A percentile compares a stretch with the other conserved stretches of the same genome.
These are phyloP conservation scores for Trichoderma harzianum DNA, from an alignment of 2,329 filamentous ascomycete species.

Conservation along the genomic window DNA sequence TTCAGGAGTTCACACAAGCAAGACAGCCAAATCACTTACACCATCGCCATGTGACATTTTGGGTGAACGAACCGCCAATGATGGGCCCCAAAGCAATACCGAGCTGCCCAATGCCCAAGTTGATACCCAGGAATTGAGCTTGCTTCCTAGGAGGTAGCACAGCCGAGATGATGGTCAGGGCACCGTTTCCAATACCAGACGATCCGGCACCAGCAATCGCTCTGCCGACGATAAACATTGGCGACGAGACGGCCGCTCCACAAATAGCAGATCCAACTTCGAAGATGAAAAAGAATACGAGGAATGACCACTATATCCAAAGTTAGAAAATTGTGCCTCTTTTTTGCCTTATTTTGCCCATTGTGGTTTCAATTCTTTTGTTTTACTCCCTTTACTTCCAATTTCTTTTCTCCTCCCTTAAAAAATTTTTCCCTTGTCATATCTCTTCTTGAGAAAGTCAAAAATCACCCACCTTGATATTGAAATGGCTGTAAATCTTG, in stretches of 20 bases:
- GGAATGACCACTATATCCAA: not conserved
- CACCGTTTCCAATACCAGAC: slow-evolving; percentile 41
- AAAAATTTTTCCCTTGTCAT: not conserved
- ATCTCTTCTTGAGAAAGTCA: not conserved
- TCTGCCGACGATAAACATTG: slow-evolving; percentile 48
- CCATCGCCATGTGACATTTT: not conserved
- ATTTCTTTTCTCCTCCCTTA: too few relatives aligned
- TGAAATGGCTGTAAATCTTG: slow-evolving; percentile 29
- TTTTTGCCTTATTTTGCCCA: not conserved
- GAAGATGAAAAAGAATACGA: slow-evolving; percentile 30
- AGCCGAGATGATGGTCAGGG: slow-evolving; percentile 33
- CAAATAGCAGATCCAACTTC: slow-evolving; percentile 46
- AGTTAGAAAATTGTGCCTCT: not conserved
- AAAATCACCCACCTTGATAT: slow-evolving; percentile 22
- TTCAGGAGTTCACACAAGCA: not conserved
- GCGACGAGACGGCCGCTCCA: slow-evolving; percentile 41
- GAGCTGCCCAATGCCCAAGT: not conserved
- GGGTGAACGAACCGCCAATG: not conserved
- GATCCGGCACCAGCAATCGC: slow-evolving; percentile 47
- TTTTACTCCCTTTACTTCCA: not conserved
- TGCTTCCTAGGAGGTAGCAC: slow-evolving; percentile 26
- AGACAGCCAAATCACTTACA: not conserved
- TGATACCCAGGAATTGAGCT: not conserved
- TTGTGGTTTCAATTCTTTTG: not conserved
- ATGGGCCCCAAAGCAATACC: not conserved